Conservation (phyloP, 2,329 filamentous ascomycete species). For the Penicillium sp. region DNA sequence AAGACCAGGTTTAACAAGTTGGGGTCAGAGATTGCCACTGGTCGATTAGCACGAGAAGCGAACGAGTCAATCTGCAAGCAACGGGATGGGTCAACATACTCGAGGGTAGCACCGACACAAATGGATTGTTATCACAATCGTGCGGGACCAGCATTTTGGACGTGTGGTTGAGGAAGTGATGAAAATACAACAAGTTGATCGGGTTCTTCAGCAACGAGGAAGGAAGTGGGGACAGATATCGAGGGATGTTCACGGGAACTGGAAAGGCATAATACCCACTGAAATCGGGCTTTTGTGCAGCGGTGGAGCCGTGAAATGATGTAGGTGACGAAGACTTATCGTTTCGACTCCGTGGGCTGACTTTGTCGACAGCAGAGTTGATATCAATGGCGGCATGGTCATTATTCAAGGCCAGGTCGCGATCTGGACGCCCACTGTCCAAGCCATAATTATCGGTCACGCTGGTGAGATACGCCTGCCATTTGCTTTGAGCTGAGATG, state of each 20-base stretch:
- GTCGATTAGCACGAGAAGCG: constrained; percentile 42
- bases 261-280: constrained; percentile 71
- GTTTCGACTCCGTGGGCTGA: constrained; percentile 19
- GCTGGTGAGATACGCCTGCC: constrained; percentile 34
- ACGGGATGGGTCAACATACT: constrained; percentile 49
- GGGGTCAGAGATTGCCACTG: constrained; percentile 46
- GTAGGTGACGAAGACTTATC: constrained; percentile 6
- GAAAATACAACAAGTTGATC: constrained; percentile 77
- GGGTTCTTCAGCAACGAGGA: constrained; percentile 65
- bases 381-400: constrained; percentile 66
- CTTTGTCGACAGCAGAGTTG: constrained; percentile 42
- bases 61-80: constrained; percentile 33
- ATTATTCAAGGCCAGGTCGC: constrained; percentile 70
- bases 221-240: constrained; percentile 59
- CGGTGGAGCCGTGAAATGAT: constrained; percentile 1
- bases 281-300: constrained; percentile 47
- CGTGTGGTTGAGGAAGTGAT: constrained; percentile 78
- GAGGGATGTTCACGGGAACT: constrained; percentile 64
- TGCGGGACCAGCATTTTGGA: constrained; percentile 66
- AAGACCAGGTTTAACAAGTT: constrained; percentile 76
- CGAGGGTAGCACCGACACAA: constrained; percentile 62
- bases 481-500: constrained; percentile 29
- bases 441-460: constrained; percentile 62
- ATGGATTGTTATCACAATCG: constrained; percentile 62
- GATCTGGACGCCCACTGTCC: constrained; percentile 69